Evolutionary conservation across 73 alveolate species (phyloP).

Genomic region (Effrenium voratum): DNA sequence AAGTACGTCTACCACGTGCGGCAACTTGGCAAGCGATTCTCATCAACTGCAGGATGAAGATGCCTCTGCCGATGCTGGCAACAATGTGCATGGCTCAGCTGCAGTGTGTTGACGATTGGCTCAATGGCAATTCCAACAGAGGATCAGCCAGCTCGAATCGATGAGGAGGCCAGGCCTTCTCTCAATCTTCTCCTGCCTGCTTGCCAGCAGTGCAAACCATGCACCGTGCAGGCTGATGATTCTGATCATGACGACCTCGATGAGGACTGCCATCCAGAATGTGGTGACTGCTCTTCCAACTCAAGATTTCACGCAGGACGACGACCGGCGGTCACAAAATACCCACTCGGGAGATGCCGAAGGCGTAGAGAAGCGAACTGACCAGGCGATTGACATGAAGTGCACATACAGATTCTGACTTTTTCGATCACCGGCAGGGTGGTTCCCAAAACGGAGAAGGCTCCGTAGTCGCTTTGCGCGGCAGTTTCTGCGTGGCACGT

Average conservation of each 20-base stretch:
- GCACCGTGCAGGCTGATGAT: conserved; percentile 46
- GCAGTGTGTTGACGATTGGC: background rate
- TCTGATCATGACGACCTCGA: conserved; percentile 83
- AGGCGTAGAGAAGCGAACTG: conserved; percentile 70
- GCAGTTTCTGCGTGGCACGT: too few species aligned
- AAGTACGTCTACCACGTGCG: too few species aligned
- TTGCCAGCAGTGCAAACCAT: background rate
- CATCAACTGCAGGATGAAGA: conserved; percentile 86
- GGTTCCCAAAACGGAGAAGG: conserved; percentile 86
- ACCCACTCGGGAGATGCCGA: conserved; percentile 66
- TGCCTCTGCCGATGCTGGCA: conserved; percentile 69
- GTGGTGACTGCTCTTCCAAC: background rate
- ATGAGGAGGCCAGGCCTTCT: conserved; percentile 34
- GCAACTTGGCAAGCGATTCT: too few species aligned
- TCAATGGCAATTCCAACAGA: background rate
- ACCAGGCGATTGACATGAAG: conserved; percentile 14
- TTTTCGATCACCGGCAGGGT: background rate
- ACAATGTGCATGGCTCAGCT: conserved; percentile 7
- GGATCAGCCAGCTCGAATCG: conserved; percentile 58
- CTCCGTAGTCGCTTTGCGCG: too few species aligned
- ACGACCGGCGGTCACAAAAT: conserved; percentile 54
- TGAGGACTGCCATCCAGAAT: background rate
- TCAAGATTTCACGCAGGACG: background rate
- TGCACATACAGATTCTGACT: background rate
- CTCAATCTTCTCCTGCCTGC: background rate